Base-by-base conservation (phyloP, 2,329 filamentous ascomycete genomes). In the Aspergillus pseudonomiae region DNA sequence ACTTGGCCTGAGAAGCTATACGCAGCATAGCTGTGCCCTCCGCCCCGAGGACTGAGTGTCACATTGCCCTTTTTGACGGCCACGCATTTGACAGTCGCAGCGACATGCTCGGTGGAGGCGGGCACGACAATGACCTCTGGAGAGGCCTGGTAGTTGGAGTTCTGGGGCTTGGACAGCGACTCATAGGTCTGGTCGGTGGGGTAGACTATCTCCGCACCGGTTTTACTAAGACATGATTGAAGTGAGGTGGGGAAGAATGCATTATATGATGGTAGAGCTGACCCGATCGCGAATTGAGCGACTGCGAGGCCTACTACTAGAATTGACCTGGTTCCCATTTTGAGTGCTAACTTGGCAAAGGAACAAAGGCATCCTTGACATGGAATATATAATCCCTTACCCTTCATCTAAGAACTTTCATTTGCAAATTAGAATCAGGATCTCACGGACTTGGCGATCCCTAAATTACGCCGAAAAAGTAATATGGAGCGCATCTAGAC, bases 11-110 rank as follows among this genome's bases (percentile, higher is more conserved):
- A 60, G n/a, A 60, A 45, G 14, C 61, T 46, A 34, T 63, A 63
- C n/a, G 61, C 61, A 24, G 61, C 61, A 46, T 63, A 63, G 43
- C 61, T 57, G 46, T 63, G 61, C 6, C 61, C 61, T 9, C 61
- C 61, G 1, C 61, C 61, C 24, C 61, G 61, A 34, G 61, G 50
- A 46, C 57, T 63, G 21, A 63, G 57, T 16, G 50, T 63, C 5
- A 57, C 43, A 21, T 43, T 59, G 4, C 61, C 61, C 14, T 63
- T 59, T 32, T 63, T 52, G 12, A 41, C 52, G 19, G 61, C 41
- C 24, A 63, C 57, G 19, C 61, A 63, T 26, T 43, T 39, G 19
- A 63, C 57, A 3, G 32, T 53, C 7, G 61, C 61, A 10, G 61
- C 57, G 6, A 63, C 57, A 28, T 63, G n/a, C 14, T 63, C 21